Percentiles rank a stretch among this genome's conserved stretches.
Conservation (phyloP, 140 eudicot species). For the Senecio squalidus region DNA sequence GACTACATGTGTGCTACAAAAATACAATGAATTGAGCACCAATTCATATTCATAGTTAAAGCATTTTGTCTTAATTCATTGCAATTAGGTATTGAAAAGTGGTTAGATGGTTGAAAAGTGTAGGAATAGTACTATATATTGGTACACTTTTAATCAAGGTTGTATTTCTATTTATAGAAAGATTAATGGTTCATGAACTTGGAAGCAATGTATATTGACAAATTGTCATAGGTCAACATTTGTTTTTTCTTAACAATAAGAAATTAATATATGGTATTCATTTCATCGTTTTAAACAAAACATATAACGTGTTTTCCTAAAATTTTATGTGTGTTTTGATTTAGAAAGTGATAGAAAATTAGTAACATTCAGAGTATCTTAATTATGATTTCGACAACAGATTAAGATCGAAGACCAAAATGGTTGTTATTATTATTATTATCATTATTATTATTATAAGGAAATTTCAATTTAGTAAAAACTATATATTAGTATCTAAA, state of each 20-base stretch:
- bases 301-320: not conserved
- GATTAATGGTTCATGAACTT: constrained; percentile 17
- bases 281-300: constrained; percentile 10
- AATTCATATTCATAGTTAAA: not conserved
- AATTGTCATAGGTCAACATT: not conserved
- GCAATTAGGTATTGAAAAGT: constrained; percentile 23
- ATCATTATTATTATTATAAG: too few relatives aligned
- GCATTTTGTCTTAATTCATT: constrained; percentile 18
- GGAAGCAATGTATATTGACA: constrained; percentile 20
- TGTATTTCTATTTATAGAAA: constrained; percentile 7
- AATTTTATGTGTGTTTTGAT: too few relatives aligned
- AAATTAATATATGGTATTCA: constrained; percentile 1
- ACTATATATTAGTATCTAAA: too few relatives aligned
- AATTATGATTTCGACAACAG: not conserved
- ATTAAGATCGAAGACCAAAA: too few relatives aligned
- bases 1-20: not conserved
- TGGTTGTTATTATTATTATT: too few relatives aligned
- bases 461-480: too few relatives aligned
- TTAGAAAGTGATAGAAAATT: not conserved
- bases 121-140: not conserved
- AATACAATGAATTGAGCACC: constrained; percentile 19
- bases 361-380: not conserved
- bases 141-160: constrained; percentile 5
- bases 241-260: constrained; percentile 2
- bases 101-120: constrained; percentile 2